Evolutionary conservation across 2,329 filamentous ascomycete species (phyloP).

Genomic region (Sordariomycetes sp.): DNA sequence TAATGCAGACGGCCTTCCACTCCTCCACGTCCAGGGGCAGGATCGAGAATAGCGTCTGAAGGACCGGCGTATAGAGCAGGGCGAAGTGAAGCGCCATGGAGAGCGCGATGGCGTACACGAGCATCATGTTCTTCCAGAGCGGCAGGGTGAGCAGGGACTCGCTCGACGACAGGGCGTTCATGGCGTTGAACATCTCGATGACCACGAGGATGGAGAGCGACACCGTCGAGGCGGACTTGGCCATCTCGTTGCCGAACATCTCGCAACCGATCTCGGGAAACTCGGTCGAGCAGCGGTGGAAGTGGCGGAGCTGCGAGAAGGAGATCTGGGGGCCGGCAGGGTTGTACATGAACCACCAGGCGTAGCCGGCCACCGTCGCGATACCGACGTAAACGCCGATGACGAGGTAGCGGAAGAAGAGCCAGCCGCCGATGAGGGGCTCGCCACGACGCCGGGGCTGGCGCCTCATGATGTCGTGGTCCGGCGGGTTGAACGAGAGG

Average conservation of each 20-base stretch:
- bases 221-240: conserved; percentile 84
- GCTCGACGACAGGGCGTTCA: conserved; percentile 93
- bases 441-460: conserved; percentile 88
- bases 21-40: conserved; percentile 75
- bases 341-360: conserved; percentile 99
- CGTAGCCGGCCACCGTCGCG: conserved; percentile 92
- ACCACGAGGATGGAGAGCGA: conserved; percentile 88
- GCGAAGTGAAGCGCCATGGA: conserved; percentile 95
- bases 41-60: conserved; percentile 85
- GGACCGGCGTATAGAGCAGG: conserved; percentile 80
- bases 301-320: conserved; percentile 82
- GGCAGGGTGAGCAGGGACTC: conserved; percentile 89
- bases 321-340: conserved; percentile 78
- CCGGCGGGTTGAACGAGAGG: conserved; percentile 95
- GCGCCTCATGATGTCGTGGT: conserved; percentile 94
- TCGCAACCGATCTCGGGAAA: conserved; percentile 85
- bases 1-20: conserved; percentile 82
- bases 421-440: conserved; percentile 83
- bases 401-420: conserved; percentile 95
- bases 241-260: conserved; percentile 81
- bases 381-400: conserved; percentile 92
- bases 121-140: conserved; percentile 97
- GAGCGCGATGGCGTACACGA: conserved; percentile 85
- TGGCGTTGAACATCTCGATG: conserved; percentile 98
- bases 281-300: conserved; percentile 80